phyloP scores from a whole-genome alignment of 192 early-diverging fungal species.

The Linnemannia zychae region DNA sequence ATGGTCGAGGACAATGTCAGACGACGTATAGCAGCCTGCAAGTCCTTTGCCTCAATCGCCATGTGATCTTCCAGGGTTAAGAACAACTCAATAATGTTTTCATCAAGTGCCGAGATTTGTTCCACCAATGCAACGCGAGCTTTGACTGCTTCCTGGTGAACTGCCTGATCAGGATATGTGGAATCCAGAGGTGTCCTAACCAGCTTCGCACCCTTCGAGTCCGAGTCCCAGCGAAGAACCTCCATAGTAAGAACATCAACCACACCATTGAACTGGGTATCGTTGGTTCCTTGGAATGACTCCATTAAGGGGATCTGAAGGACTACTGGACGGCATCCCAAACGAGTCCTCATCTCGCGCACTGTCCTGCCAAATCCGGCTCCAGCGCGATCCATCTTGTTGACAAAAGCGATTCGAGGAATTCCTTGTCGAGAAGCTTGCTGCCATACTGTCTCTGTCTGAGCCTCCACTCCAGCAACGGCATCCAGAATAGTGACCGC shows the following conservation, averaged over 20 bases:
- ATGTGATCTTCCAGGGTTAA: slow-evolving; percentile 85
- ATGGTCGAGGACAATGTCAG: slow-evolving; percentile 76
- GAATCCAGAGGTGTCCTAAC: slow-evolving; percentile 44
- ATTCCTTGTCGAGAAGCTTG: slow-evolving; percentile 88
- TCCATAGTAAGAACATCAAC: slow-evolving; percentile 85
- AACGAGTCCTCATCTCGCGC: slow-evolving; percentile 66
- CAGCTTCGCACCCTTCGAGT: slow-evolving; percentile 62
- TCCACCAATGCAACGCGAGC: slow-evolving; percentile 85
- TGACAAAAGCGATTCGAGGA: slow-evolving; percentile 91
- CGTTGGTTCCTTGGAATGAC: slow-evolving; percentile 4
- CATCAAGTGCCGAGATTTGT: slow-evolving; percentile 85
- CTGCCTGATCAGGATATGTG: slow-evolving; percentile 43
- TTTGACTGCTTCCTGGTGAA: slow-evolving; percentile 61
- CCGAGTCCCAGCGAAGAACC: slow-evolving; percentile 69
- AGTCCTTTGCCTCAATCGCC: slow-evolving; percentile 68
- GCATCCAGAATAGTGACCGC: slow-evolving; percentile 94
- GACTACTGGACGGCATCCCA: slow-evolving; percentile 75
- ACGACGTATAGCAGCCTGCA: slow-evolving; percentile 78
- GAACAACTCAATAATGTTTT: slow-evolving; percentile 87
- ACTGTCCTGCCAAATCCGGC: slow-evolving; percentile 75
- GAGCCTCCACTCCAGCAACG: slow-evolving; percentile 96
- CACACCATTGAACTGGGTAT: slow-evolving; percentile 71
- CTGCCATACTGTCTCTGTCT: slow-evolving; percentile 95
- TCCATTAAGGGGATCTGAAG: slow-evolving; percentile 79
- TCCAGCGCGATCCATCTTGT: slow-evolving; percentile 95